phyloP scores from a whole-genome alignment of 768 basidiomycete species.

The Suillus cothurnatus region DNA sequence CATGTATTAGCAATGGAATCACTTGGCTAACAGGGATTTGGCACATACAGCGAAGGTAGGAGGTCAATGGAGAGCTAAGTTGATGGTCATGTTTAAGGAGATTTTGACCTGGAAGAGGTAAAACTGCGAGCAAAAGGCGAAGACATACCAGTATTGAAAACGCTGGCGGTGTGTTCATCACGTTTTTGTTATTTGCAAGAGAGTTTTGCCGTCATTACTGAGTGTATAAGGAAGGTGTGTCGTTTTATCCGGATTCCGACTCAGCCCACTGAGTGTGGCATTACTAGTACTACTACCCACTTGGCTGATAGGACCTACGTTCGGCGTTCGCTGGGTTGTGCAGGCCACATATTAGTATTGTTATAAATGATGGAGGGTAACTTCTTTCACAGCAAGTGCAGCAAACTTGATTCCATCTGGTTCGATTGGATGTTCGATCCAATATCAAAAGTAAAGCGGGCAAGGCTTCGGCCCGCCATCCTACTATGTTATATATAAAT shows the following conservation, averaged over 20 bases:
- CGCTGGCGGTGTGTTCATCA: slow-evolving; percentile 11
- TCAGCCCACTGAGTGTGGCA: no score
- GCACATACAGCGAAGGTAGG: slow-evolving; percentile 71
- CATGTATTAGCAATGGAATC: slow-evolving; percentile 14
- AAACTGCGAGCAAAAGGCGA: slow-evolving; percentile 55
- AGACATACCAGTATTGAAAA: slow-evolving; percentile 47
- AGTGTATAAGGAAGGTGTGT: neutral
- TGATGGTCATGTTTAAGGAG: slow-evolving; percentile 70
- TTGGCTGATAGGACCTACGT: neutral
- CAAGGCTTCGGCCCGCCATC: slow-evolving; percentile 2
- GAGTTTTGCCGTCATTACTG: neutral
- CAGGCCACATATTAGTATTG: neutral
- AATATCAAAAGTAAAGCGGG: neutral
- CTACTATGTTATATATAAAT: neutral
- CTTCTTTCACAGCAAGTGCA: neutral
- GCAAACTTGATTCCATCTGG: neutral
- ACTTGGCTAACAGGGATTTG: neutral
- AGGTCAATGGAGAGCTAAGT: slow-evolving; percentile 80
- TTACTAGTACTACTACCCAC: neutral
- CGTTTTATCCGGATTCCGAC: neutral
- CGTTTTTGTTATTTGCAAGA: neutral
- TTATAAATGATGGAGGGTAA: neutral
- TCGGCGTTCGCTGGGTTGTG: neutral
- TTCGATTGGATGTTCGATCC: neutral
- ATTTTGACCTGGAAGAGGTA: slow-evolving; percentile 44